Evolutionary conservation across 2,329 filamentous ascomycete genomes (phyloP).

Genomic region (Neobulgaria alba): DNA sequence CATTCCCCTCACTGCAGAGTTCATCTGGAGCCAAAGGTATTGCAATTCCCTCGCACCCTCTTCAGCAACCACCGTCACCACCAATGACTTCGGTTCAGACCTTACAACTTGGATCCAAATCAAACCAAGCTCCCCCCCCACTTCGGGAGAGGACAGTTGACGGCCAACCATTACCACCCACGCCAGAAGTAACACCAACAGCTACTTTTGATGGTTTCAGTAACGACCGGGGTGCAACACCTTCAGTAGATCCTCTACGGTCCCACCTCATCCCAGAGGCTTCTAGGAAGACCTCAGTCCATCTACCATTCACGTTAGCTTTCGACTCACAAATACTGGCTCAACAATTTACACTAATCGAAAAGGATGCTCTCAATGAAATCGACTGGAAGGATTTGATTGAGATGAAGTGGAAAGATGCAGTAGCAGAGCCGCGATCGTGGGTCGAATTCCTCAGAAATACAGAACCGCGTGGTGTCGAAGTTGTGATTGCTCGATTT

Average conservation of each 20-base stretch:
- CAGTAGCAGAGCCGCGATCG: conserved; percentile 56
- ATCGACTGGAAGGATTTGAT: conserved; percentile 85
- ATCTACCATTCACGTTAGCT: conserved; percentile 72
- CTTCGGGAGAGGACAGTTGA: conserved; percentile 23
- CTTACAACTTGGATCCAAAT: conserved; percentile 33
- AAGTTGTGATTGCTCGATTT: conserved; percentile 78
- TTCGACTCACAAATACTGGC: conserved; percentile 73
- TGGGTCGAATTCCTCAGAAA: conserved; percentile 77
- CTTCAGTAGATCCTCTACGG: conserved; percentile 19
- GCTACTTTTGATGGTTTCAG: conserved; percentile 10
- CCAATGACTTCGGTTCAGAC: conserved; percentile 42
- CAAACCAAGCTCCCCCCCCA: conserved; percentile 32
- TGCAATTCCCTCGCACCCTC: conserved; percentile 20
- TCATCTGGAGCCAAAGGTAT: conserved; percentile 22
- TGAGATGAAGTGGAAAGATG: conserved; percentile 73
- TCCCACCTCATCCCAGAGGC: conserved; percentile 21
- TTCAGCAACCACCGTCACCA: conserved; percentile 34
- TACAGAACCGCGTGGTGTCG: conserved; percentile 64
- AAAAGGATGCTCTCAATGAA: conserved; percentile 78
- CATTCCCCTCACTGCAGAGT: conserved; percentile 27
- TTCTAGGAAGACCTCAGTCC: conserved; percentile 32
- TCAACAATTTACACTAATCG: conserved; percentile 77
- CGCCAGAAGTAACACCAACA: conserved; percentile 27
- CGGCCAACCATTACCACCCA: conserved; percentile 22
- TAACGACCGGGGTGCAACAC: conserved; percentile 13